Evolutionary conservation across 1,139 yeast genomes (phyloP).

Genomic region (Kurtzmaniella natalensis): DNA sequence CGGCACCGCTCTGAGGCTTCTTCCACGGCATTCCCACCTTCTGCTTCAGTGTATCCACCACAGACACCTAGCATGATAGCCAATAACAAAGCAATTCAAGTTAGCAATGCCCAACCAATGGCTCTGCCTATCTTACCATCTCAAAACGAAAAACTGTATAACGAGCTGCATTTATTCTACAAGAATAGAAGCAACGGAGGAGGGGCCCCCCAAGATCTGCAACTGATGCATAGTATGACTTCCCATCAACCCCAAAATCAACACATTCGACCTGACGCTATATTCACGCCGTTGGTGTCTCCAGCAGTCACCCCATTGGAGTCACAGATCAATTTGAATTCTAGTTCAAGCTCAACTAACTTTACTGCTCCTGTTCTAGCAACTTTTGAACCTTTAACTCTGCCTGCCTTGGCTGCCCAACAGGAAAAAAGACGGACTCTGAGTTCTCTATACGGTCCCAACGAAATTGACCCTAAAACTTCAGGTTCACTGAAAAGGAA

Average conservation of each 20-base stretch:
- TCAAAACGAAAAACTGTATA: constrained; percentile 40
- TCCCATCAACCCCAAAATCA: constrained; percentile 17
- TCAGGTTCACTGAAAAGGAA: constrained; percentile 26
- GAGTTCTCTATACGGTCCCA: constrained; percentile 29
- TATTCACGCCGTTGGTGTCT: constrained; percentile 70
- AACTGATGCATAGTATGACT: constrained; percentile 1
- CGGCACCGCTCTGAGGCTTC: constrained; percentile 2
- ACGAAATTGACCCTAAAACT: constrained; percentile 17
- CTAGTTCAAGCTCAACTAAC: constrained; percentile 3
- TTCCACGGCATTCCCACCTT: constrained; percentile 37
- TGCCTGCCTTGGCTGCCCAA: constrained; percentile 62
- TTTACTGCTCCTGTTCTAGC: constrained; percentile 30
- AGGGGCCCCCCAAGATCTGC: constrained; percentile 3
- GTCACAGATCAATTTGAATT: constrained; percentile 19
- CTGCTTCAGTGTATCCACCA: constrained; percentile 15
- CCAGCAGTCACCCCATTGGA: constrained; percentile 73
- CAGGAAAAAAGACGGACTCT: constrained; percentile 33
- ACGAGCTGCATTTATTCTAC: constrained; percentile 41
- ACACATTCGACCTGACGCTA: constrained; percentile 44
- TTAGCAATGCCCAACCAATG: constrained; percentile 14
- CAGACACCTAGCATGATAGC: constrained; percentile 27
- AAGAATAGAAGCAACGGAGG: constrained; percentile 17
- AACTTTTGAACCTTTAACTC: constrained; percentile 49
- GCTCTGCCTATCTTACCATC: constrained; percentile 41
- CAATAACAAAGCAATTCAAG: constrained; percentile 13